phyloP scores from a whole-genome alignment of 148 eudicot species.

The Dysphania ambrosioides region DNA sequence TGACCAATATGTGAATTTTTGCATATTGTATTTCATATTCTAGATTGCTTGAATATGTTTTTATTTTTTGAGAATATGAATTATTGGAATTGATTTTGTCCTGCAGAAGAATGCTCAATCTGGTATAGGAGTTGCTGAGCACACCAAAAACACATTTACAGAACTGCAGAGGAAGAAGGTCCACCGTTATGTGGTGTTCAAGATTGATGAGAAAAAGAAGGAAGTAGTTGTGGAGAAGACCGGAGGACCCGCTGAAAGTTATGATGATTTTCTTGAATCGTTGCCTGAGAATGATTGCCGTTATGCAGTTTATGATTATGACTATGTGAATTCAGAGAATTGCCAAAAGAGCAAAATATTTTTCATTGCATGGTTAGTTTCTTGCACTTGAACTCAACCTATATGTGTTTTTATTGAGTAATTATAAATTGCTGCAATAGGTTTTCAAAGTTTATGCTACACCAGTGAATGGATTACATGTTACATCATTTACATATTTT shows the following conservation, averaged over 20 bases:
- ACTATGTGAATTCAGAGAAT: constrained; percentile 69
- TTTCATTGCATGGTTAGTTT: constrained; percentile 67
- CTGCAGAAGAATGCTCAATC: constrained; percentile 60
- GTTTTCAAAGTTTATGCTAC: no score
- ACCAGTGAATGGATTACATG: no score
- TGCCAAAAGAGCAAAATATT: constrained; percentile 75
- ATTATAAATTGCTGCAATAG: neutral
- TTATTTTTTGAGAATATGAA: neutral
- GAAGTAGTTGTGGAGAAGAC: constrained; percentile 80
- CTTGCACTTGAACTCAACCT: neutral
- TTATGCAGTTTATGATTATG: constrained; percentile 70
- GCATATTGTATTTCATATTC: neutral
- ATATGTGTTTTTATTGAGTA: neutral
- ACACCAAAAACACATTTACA: constrained; percentile 53
- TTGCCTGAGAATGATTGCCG: constrained; percentile 79
- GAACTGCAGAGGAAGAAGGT: constrained; percentile 69
- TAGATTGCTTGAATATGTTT: neutral
- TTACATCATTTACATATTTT: no score
- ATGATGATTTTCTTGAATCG: constrained; percentile 71
- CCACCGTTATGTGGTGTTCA: constrained; percentile 67
- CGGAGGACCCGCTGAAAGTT: constrained; percentile 61
- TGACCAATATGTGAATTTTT: no score
- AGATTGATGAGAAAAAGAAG: constrained; percentile 70
- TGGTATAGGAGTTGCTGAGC: constrained; percentile 69
- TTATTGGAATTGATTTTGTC: neutral